Conservation (phyloP, 192 early-diverging fungal species). For the Backusella australiensis region DNA sequence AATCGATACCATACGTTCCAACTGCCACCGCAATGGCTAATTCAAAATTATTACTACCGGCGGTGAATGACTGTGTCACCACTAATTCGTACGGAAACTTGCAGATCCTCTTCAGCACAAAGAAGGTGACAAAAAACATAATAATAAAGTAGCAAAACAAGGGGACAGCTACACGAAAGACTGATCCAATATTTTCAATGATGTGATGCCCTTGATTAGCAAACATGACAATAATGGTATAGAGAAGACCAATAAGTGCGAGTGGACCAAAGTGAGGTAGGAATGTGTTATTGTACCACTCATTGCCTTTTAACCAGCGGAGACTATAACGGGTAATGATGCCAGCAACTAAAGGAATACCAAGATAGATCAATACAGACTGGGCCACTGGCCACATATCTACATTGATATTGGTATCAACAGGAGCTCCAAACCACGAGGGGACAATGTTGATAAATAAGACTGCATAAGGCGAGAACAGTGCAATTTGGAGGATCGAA, state of each 20-base stretch:
- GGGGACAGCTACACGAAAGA: slow-evolving; percentile 58
- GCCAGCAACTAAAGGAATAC: slow-evolving; percentile 60
- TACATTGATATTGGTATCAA: slow-evolving; percentile 30
- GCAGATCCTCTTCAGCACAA: slow-evolving; percentile 30
- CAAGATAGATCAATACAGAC: slow-evolving; percentile 64
- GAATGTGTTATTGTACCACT: slow-evolving; percentile 58
- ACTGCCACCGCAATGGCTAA: slow-evolving; percentile 74
- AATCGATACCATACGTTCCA: slow-evolving; percentile 63
- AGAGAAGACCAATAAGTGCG: slow-evolving; percentile 58
- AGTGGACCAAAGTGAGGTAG: slow-evolving; percentile 54
- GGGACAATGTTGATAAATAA: slow-evolving; percentile 56
- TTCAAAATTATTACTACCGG: slow-evolving; percentile 71
- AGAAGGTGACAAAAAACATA: slow-evolving; percentile 50
- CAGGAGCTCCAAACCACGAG: slow-evolving; percentile 26
- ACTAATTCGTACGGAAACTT: slow-evolving; percentile 44
- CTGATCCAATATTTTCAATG: slow-evolving; percentile 57
- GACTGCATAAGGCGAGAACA: slow-evolving; percentile 60
- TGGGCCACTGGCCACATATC: slow-evolving; percentile 54
- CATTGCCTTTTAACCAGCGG: slow-evolving; percentile 18
- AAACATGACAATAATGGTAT: slow-evolving; percentile 75
- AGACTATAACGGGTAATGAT: slow-evolving; percentile 53
- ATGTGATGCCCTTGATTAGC: slow-evolving; percentile 58
- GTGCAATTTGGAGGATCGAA: slow-evolving; percentile 60
- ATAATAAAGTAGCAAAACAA: slow-evolving; percentile 62
- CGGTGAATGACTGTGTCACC: slow-evolving; percentile 64